Base-by-base conservation (phyloP, 129 eudicot species). In the Pulicaria dysenterica region DNA sequence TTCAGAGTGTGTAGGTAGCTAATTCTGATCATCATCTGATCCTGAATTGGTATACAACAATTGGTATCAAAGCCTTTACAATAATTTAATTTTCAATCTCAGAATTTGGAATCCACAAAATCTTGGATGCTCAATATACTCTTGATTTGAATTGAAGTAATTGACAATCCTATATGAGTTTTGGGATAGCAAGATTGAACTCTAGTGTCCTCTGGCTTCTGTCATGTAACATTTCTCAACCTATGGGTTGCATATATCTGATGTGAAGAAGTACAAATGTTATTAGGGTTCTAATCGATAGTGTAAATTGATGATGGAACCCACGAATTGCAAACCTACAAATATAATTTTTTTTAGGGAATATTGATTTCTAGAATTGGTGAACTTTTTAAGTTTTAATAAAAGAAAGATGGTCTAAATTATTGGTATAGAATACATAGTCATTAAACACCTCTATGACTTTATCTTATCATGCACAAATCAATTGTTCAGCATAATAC, bases 141-240 rank as follows among this genome's bases (percentile, higher is more conserved):
- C 31, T 3, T 38, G 59, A 14, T 31, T 24, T 57, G 67, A 58
- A 46, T 3, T 39, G 39, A 36, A 45, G 7, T 59, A 8, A 10
- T 46, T 59, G 9, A 47, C 47, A 4, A 63, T 34, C 39, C 63
- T 46, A 48, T 13, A 41, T 19, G 46, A 55, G 39, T 19, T 41
- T 39, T 49, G 67, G 37, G 69, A 63, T 42, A 14, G 14, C 69
- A 63, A 14, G 69, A 41, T 16, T 41, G 69, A 63, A 63, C 69
- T 14, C 31, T 24, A 48, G 54, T 48, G 54, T 48, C 54, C 36
- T 15, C 8, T 50, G 50, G 48, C 15, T 63, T 48, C 2, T 24
- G 54, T 48, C n/a, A 15, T 48, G 4, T 48, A 48, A 48, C 31
- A 24, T 24, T 24, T 24, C n/a, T 24, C 31, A 24, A 24, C 31